Evolutionary conservation across 352 stramenopile genomes (phyloP).

Genomic region (Globisporangium cystogenes): DNA sequence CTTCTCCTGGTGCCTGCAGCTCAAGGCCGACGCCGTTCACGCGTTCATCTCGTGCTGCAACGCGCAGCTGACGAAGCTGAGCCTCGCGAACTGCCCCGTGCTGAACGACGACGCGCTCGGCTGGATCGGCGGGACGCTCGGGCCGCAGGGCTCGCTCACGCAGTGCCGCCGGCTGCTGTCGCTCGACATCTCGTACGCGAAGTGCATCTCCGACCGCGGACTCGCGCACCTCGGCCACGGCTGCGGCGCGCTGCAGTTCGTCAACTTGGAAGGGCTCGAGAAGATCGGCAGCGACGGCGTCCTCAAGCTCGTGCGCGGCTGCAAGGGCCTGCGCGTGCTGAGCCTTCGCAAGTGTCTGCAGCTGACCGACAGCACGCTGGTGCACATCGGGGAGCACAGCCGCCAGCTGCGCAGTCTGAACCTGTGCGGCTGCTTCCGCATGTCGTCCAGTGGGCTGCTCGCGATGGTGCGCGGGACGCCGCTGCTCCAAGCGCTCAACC

Average conservation of each 20-base stretch:
- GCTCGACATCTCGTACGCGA: slow-evolving; percentile 62
- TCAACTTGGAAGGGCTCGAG: slow-evolving; percentile 69
- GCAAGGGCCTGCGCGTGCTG: slow-evolving; percentile 45
- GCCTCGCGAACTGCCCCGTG: slow-evolving; percentile 47
- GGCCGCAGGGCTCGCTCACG: slow-evolving; percentile 56
- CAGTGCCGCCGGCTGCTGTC: slow-evolving; percentile 56
- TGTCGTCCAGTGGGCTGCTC: slow-evolving; percentile 49
- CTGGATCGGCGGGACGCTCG: slow-evolving; percentile 61
- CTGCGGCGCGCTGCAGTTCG: slow-evolving; percentile 56
- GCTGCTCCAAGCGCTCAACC: slow-evolving; percentile 54
- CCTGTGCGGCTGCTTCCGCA: slow-evolving; percentile 46
- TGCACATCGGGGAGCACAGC: slow-evolving; percentile 40
- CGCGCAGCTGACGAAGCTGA: slow-evolving; percentile 39
- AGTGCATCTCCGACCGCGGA: slow-evolving; percentile 49
- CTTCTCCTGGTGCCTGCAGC: slow-evolving; percentile 48
- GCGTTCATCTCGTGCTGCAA: slow-evolving; percentile 76
- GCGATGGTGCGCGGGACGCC: slow-evolving; percentile 44
- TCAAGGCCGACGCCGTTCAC: slow-evolving; percentile 50
- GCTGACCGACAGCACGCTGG: slow-evolving; percentile 41
- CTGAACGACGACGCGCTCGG: slow-evolving; percentile 71
- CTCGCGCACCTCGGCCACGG: slow-evolving; percentile 39
- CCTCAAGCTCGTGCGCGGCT: slow-evolving; percentile 38
- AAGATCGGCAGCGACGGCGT: slow-evolving; percentile 46
- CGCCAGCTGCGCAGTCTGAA: slow-evolving; percentile 56
- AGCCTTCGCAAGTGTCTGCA: slow-evolving; percentile 60